A percentile compares a stretch with the other conserved stretches of the same genome.
Conservation (phyloP, 148 eudicot species). For the Vaccinium corymbosum region DNA sequence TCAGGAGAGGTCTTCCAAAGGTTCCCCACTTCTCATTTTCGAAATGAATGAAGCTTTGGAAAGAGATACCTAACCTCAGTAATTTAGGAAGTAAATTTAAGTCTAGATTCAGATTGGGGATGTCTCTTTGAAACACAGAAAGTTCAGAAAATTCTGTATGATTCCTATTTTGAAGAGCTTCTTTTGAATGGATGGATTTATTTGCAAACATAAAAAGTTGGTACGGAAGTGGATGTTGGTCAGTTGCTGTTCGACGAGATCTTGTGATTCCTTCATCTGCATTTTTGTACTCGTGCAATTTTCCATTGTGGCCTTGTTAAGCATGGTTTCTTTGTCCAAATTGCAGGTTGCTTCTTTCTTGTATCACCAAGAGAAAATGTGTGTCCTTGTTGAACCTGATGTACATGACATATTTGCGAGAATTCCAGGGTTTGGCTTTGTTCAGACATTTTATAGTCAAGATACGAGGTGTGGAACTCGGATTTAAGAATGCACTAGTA, state of each 20-base stretch:
- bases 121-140: not conserved
- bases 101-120: not conserved
- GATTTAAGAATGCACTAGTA: not conserved
- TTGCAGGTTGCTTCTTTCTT: slow-evolving; percentile 87
- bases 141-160: not conserved
- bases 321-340: slow-evolving; percentile 1
- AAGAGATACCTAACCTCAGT: not conserved
- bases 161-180: not conserved
- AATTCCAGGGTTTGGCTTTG: slow-evolving; percentile 94
- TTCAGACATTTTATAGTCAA: slow-evolving; percentile 96
- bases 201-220: not conserved
- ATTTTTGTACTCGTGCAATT: not conserved
- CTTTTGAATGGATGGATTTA: no score
- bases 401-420: slow-evolving; percentile 95
- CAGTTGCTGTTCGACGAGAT: not conserved
- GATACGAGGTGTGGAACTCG: slow-evolving; percentile 62
- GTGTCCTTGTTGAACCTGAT: slow-evolving; percentile 94
- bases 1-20: not conserved
- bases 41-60: not conserved
- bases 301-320: not conserved
- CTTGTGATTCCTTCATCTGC: not conserved
- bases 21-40: not conserved
- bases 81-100: not conserved
- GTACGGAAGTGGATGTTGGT: not conserved
- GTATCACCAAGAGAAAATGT: slow-evolving; percentile 85